Percentiles rank a stretch among this genome's conserved stretches.
Conservation (phyloP, 2,329 filamentous ascomycete genomes). For the Colletotrichum tabaci region DNA sequence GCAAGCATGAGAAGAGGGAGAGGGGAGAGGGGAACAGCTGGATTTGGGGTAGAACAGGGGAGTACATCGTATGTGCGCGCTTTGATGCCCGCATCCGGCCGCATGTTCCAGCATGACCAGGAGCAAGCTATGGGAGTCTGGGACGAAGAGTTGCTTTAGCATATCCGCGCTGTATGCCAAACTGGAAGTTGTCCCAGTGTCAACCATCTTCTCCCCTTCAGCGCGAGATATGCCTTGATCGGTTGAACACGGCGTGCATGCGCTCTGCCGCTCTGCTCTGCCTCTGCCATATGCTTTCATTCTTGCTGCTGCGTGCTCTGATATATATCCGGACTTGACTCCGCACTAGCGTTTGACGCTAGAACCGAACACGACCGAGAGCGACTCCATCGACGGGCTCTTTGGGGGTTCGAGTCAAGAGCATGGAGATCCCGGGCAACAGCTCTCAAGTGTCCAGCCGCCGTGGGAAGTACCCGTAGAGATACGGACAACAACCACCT, state of each 20-base stretch:
- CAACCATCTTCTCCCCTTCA: background rate
- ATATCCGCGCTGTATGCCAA: conserved; percentile 12
- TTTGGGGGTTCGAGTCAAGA: conserved; percentile 23
- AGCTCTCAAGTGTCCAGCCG: background rate
- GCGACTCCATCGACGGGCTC: conserved; percentile 2
- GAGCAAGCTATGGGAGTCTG: conserved; percentile 9
- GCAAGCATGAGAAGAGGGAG: background rate
- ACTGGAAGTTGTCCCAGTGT: conserved; percentile 20
- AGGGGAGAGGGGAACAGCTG: conserved; percentile 12
- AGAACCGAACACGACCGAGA: conserved; percentile 28
- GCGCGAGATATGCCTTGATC: conserved; percentile 17
- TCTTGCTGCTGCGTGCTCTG: conserved; percentile 23
- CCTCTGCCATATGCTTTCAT: conserved; percentile 1
- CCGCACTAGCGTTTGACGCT: conserved; percentile 42
- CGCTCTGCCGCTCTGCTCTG: conserved; percentile 9
- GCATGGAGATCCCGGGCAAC: conserved; percentile 24
- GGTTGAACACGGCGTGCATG: conserved; percentile 37
- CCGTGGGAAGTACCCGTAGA: background rate
- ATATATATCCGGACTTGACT: conserved; percentile 37
- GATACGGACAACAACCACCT: background rate
- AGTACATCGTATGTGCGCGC: conserved; percentile 1
- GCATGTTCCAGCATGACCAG: conserved; percentile 6
- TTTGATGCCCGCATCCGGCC: conserved; percentile 14
- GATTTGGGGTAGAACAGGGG: conserved; percentile 7
- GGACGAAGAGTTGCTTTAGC: conserved; percentile 13